A percentile compares a stretch with the other conserved stretches of the same genome.
These are phyloP conservation scores for Stylosanthes scabra DNA, from an alignment of 331 rosid species.

Conservation along the genomic window DNA sequence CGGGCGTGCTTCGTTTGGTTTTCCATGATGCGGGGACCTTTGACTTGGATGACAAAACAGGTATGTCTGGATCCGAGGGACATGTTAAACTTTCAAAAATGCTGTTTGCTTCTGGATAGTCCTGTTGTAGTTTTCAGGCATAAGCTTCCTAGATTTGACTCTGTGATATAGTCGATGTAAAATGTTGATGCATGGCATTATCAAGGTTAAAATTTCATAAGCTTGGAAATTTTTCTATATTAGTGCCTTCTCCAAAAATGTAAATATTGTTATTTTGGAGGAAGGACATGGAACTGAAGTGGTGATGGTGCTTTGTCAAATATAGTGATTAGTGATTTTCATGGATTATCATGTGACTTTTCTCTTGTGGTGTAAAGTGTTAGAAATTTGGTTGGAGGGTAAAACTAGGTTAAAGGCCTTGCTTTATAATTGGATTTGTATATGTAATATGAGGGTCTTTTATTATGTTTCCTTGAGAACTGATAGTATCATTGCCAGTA, in stretches of 20 bases:
- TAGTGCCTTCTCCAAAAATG: background rate
- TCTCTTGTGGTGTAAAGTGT: background rate
- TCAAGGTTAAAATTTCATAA: background rate
- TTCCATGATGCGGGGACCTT: conserved; percentile 97
- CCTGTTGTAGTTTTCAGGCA: background rate
- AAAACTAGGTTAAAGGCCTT: background rate
- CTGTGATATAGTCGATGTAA: conserved; percentile 1
- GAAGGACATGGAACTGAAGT: too few species aligned
- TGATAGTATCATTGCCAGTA: background rate
- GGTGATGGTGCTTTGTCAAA: conserved; percentile 20
- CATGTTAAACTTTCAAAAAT: conserved; percentile 7
- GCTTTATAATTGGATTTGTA: conserved; percentile 8
- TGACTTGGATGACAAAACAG: conserved; percentile 67
- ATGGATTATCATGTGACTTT: background rate
- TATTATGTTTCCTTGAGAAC: conserved; percentile 19
- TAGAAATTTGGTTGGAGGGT: background rate
- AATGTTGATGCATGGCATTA: background rate
- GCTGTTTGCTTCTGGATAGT: background rate
- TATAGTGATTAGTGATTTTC: background rate
- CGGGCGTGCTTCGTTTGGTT: conserved; percentile 91
- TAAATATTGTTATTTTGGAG: background rate
- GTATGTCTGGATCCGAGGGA: conserved; percentile 43
- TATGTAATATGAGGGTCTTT: background rate
- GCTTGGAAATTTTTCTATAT: background rate
- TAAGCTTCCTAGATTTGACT: background rate